A percentile compares a stretch with the other conserved stretches of the same genome.
These are phyloP conservation scores for Neonectria magnoliae DNA, from an alignment of 2,329 filamentous ascomycete species.

Conservation along the genomic window DNA sequence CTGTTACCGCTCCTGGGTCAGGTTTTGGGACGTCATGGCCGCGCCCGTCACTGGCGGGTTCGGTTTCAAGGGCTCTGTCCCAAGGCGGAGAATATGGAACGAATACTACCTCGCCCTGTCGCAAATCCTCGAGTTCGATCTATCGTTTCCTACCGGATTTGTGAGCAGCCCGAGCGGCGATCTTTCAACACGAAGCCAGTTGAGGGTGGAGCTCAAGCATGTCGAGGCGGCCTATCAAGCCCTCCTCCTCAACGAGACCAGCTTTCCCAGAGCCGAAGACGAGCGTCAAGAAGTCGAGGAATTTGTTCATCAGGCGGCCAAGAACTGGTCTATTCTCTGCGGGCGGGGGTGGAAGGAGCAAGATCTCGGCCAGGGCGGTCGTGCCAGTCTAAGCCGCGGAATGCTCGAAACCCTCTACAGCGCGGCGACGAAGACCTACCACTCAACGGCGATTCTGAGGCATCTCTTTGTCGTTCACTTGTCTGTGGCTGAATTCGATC, in stretches of 20 bases:
- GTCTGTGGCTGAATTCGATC: slow-evolving; percentile 87
- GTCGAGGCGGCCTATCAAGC: slow-evolving; percentile 84
- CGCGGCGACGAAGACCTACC: slow-evolving; percentile 91
- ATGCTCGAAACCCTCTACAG: slow-evolving; percentile 90
- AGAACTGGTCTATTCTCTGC: slow-evolving; percentile 86
- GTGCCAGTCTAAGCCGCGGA: slow-evolving; percentile 76
- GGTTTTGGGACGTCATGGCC: slow-evolving; percentile 69
- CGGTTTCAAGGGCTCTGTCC: slow-evolving; percentile 67
- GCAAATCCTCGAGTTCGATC: slow-evolving; percentile 73
- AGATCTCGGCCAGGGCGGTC: slow-evolving; percentile 84
- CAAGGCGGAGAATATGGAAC: slow-evolving; percentile 79
- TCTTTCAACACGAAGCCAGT: slow-evolving; percentile 67
- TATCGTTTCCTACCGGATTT: slow-evolving; percentile 67
- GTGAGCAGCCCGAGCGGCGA: slow-evolving; percentile 55
- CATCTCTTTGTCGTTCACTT: slow-evolving; percentile 90
- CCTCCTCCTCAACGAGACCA: slow-evolving; percentile 79
- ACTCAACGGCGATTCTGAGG: slow-evolving; percentile 88
- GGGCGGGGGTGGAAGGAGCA: slow-evolving; percentile 82
- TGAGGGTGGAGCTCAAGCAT: slow-evolving; percentile 80
- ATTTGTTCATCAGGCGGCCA: slow-evolving; percentile 82
- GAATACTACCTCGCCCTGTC: slow-evolving; percentile 87
- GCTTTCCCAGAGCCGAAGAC: slow-evolving; percentile 86
- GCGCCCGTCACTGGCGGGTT: slow-evolving; percentile 62
- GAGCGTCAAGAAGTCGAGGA: slow-evolving; percentile 81
- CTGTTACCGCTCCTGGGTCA: slow-evolving; percentile 74